A percentile compares a stretch with the other conserved stretches of the same genome.
Evolutionary conservation across 2,329 filamentous ascomycete species (phyloP).

Genomic region (Cytospora mali): DNA sequence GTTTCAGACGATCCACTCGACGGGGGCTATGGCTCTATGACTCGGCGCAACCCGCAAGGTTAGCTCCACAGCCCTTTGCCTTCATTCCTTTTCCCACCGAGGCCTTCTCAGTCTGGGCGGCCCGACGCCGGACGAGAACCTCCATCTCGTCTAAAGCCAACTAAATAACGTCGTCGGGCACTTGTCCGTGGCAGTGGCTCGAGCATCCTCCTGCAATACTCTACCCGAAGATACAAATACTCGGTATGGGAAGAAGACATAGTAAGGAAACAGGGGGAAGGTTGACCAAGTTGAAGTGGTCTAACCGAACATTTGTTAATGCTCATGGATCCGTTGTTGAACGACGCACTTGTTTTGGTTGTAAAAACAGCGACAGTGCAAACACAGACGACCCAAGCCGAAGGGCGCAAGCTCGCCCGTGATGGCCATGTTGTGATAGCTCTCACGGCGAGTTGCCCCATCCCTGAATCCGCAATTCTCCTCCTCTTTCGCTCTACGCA

Average conservation of each 20-base stretch:
- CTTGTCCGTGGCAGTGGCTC: conserved; percentile 18
- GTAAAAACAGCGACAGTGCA: conserved; percentile 79
- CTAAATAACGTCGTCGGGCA: conserved; percentile 11
- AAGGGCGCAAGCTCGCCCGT: conserved; percentile 47
- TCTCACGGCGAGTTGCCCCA: conserved; percentile 45
- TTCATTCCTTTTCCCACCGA: not conserved
- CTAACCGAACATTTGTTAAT: conserved; percentile 46
- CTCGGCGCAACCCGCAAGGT: not conserved
- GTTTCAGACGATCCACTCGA: not conserved
- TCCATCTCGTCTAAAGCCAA: not conserved
- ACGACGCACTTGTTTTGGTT: conserved; percentile 78
- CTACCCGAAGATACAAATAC: not conserved
- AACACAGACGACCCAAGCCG: conserved; percentile 66
- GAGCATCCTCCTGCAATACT: conserved; percentile 3
- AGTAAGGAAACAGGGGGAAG: conserved; percentile 41
- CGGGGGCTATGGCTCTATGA: not conserved
- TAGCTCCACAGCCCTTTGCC: not conserved
- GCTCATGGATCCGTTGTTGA: conserved; percentile 76
- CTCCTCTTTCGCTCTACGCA: not conserved
- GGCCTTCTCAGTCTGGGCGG: not conserved
- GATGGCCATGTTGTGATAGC: conserved; percentile 75
- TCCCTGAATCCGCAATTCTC: conserved; percentile 32
- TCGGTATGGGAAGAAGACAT: conserved; percentile 7
- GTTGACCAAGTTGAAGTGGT: conserved; percentile 69
- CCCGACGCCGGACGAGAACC: not conserved